Base-by-base conservation (phyloP, 306 rosid species). In the Malus asiatica region DNA sequence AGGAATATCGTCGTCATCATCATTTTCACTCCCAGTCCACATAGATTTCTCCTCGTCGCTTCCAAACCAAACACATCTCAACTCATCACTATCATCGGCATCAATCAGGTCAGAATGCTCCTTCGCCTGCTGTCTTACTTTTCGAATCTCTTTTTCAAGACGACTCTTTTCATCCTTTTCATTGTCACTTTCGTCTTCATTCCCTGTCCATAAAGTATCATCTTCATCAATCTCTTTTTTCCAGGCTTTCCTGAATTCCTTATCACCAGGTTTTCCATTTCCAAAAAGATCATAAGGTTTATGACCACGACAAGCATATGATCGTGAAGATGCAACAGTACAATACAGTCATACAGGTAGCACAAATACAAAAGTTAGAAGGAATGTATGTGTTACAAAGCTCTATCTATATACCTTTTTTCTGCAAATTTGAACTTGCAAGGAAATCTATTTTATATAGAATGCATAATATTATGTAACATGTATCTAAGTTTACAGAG, bases 21-120 rank as follows among this genome's bases (percentile, higher is more conserved):
- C 98, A 72, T 87, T 87, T 76, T 93, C 98, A 76, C 89, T 91
- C n/a, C 95, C 95, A 8, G 93, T 90, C 96, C 95, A 93, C 11
- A 90, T 74, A n/a, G 96, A 89, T 84, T 89, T 93, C 84, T 93
- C 98, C 68, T 86, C 96, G 65, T 93, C 96, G 70, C 91, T 90
- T 76, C 86, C 95, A 4, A 95, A 93, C 95, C 93, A 90, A 40
- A 90, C 91, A 79, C 96, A 90, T 80, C 84, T 76, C 85, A 93
- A 76, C 76, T 90, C 98, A 73, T 93, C 95, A 65, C 95, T 90
- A 68, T 90, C 93, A 84, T 90, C 91, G 0, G 83, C 96, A 80
- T 93, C 90, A 52, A 93, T 84, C 66, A 86, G 79, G 68, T 90
- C 85, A 11, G 93, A 82, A 57, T 85, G 91, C 55, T 89, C 89